Conservation (phyloP, 306 rosid species). For the Rosa persica region DNA sequence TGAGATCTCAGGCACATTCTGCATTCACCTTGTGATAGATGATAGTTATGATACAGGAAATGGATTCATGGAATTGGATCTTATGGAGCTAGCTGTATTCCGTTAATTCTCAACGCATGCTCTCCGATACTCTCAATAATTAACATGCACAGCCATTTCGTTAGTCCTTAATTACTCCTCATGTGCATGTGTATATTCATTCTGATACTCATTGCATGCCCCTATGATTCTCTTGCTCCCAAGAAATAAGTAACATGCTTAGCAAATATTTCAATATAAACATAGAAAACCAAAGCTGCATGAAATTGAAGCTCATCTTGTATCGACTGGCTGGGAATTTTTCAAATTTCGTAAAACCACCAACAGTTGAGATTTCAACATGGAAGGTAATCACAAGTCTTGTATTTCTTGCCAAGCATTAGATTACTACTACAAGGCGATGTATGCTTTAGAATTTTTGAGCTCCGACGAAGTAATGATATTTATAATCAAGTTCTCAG, state of each 20-base stretch:
- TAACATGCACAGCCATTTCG: not conserved
- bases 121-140: not conserved
- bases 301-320: not conserved
- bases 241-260: not conserved
- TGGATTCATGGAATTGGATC: not conserved
- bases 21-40: not conserved
- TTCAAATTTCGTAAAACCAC: too few relatives aligned
- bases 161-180: not conserved
- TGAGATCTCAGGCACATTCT: too few relatives aligned
- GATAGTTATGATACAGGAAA: not conserved
- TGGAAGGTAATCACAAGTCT: constrained; percentile 9
- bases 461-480: not conserved
- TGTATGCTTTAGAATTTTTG: not conserved
- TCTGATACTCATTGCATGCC: not conserved
- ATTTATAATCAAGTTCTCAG: not conserved
- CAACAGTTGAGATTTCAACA: not conserved
- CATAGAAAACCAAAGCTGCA: not conserved
- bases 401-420: not conserved
- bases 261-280: not conserved
- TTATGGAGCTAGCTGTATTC: too few relatives aligned
- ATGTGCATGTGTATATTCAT: not conserved
- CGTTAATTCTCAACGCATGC: constrained; percentile 1
- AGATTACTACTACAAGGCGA: not conserved
- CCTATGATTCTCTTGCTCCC: not conserved
- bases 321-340: not conserved